These are phyloP conservation scores for Pestalotiopsis sp. DNA, from an alignment of 2,329 filamentous ascomycete genomes.

Conservation along the genomic window DNA sequence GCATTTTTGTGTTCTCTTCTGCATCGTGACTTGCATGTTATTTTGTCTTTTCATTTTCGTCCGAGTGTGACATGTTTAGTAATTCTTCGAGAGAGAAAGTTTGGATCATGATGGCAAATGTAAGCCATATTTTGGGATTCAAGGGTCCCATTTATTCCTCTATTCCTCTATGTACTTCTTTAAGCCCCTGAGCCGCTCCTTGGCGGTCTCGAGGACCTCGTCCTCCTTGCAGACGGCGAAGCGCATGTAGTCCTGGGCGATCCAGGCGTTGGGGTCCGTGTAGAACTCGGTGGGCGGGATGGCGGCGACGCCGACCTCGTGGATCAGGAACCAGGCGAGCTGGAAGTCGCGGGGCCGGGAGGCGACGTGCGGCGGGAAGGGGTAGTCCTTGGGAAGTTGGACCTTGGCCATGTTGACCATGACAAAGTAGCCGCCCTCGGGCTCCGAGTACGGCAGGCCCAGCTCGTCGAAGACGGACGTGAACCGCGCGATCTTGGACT, in stretches of 20 bases:
- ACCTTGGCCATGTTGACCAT: slow-evolving; percentile 92
- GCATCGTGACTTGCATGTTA: background rate
- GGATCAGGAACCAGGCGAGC: slow-evolving; percentile 94
- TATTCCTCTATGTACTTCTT: slow-evolving; percentile 71
- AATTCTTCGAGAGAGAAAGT: no score
- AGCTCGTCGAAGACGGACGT: slow-evolving; percentile 80
- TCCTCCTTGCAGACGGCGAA: slow-evolving; percentile 98
- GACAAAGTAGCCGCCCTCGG: slow-evolving; percentile 97
- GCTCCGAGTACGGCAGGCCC: slow-evolving; percentile 80
- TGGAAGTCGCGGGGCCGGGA: slow-evolving; percentile 89
- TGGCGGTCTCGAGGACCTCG: slow-evolving; percentile 76
- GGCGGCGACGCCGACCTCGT: slow-evolving; percentile 91
- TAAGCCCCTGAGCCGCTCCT: slow-evolving; percentile 71
- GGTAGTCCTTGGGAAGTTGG: slow-evolving; percentile 78
- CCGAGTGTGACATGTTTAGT: no score
- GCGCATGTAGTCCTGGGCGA: slow-evolving; percentile 90
- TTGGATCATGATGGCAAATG: background rate
- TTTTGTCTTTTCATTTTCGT: background rate
- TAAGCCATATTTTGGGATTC: background rate
- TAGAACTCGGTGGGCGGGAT: slow-evolving; percentile 98
- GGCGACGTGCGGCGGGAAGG: slow-evolving; percentile 87
- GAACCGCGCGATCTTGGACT: slow-evolving; percentile 83
- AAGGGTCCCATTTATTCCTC: background rate
- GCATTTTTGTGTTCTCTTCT: background rate
- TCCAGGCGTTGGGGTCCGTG: slow-evolving; percentile 77